These are phyloP conservation scores for Lactarius pseudohatsudake DNA, from an alignment of 768 basidiomycete species.

Conservation along the genomic window DNA sequence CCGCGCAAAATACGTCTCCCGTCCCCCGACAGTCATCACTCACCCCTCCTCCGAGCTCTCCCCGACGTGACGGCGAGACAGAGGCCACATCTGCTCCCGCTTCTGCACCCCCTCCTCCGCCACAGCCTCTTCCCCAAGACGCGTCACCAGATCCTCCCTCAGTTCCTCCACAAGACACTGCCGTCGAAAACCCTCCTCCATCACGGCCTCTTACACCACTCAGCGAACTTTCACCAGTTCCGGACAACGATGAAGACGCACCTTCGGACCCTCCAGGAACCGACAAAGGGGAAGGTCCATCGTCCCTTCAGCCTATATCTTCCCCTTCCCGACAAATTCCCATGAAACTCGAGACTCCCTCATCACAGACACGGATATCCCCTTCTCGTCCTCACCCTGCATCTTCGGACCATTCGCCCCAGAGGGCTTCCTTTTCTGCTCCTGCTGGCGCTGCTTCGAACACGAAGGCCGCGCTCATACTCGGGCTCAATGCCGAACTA, in stretches of 20 bases:
- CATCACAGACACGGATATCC: slow-evolving; percentile 23
- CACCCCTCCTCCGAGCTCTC: slow-evolving; percentile 25
- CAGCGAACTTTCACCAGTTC: slow-evolving; percentile 71
- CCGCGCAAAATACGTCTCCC: slow-evolving; percentile 19
- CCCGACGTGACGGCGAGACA: slow-evolving; percentile 20
- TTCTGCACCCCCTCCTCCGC: not conserved
- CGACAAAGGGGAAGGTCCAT: slow-evolving; percentile 28
- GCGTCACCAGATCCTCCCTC: slow-evolving; percentile 22
- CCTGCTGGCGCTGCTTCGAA: slow-evolving; percentile 28
- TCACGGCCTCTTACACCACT: slow-evolving; percentile 71
- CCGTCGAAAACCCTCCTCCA: slow-evolving; percentile 26
- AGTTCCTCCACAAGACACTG: slow-evolving; percentile 29
- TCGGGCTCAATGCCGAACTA: slow-evolving; percentile 70
- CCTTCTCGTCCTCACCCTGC: slow-evolving; percentile 34
- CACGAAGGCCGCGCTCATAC: slow-evolving; percentile 57
- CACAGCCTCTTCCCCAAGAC: slow-evolving; percentile 29
- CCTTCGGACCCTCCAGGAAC: slow-evolving; percentile 39
- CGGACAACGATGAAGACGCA: slow-evolving; percentile 53
- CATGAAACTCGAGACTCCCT: slow-evolving; percentile 15
- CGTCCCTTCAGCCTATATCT: slow-evolving; percentile 17
- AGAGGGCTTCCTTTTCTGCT: slow-evolving; percentile 24
- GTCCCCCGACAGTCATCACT: slow-evolving; percentile 22
- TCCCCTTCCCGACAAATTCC: slow-evolving; percentile 19
- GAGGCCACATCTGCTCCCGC: slow-evolving; percentile 7
- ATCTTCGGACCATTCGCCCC: slow-evolving; percentile 22